These are phyloP conservation scores for Solanum chiquidenum DNA, from an alignment of 257 asterid genomes.

Conservation along the genomic window DNA sequence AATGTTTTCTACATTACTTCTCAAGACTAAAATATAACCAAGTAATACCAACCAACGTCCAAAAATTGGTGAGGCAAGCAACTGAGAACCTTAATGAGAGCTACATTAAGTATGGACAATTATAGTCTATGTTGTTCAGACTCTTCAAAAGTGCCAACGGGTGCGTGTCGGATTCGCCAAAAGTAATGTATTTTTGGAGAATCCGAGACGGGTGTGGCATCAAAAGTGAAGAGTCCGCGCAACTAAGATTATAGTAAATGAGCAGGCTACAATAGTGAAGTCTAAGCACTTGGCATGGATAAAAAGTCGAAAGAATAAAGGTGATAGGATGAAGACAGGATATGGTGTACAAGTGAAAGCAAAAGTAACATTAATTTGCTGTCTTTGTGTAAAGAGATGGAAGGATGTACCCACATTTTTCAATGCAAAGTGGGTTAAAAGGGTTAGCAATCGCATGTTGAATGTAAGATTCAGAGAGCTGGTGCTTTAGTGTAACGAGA, in stretches of 20 bases:
- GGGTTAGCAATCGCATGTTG: not conserved
- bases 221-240: too few species aligned
- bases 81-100: not conserved
- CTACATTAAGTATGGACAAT: not conserved
- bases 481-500: not conserved
- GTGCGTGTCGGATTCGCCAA: too few species aligned
- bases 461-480: not conserved
- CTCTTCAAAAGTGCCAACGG: too few species aligned
- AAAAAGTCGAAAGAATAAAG: not conserved
- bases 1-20: not conserved
- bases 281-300: not conserved
- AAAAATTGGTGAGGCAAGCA: not conserved
- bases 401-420: not conserved
- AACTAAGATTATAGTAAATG: not conserved
- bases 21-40: not conserved
- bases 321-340: not conserved
- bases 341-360: not conserved
- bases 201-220: too few species aligned
- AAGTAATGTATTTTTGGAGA: too few species aligned
- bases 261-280: not conserved
- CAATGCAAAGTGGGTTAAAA: not conserved
- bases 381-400: not conserved
- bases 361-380: not conserved
- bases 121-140: not conserved
- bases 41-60: not conserved